A percentile compares a stretch with the other conserved stretches of the same genome.
phyloP scores from a whole-genome alignment of 306 rosid genomes.

The Arachis stenosperma region DNA sequence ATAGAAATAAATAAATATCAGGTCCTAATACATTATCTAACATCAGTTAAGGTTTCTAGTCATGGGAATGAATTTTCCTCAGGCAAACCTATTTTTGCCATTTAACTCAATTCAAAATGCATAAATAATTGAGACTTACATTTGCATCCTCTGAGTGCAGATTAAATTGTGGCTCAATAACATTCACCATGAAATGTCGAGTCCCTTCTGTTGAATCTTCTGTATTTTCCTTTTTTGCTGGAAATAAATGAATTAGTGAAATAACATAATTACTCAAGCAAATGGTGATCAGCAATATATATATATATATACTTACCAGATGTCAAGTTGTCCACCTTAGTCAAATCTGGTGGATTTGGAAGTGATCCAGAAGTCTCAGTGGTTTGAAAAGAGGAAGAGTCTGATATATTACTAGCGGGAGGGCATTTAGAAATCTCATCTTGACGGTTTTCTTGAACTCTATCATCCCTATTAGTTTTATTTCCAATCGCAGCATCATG shows the following conservation, averaged over 20 bases:
- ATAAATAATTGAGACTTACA: conserved; percentile 60
- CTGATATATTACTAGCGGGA: conserved; percentile 41
- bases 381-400: conserved; percentile 44
- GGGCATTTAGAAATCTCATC: conserved; percentile 55
- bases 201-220: conserved; percentile 74
- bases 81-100: neutral
- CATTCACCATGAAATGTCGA: conserved; percentile 96
- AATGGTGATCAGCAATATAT: conserved; percentile 2
- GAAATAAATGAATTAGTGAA: conserved; percentile 38
- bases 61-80: conserved; percentile 8
- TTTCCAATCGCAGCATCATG: conserved; percentile 49
- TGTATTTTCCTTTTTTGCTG: conserved; percentile 53
- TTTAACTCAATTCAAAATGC: conserved; percentile 33
- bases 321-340: conserved; percentile 52
- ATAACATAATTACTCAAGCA: conserved; percentile 21
- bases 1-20: too few species aligned
- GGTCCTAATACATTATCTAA: too few species aligned
- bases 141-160: conserved; percentile 95
- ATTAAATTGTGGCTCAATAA: conserved; percentile 95
- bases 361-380: conserved; percentile 48
- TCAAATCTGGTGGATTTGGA: conserved; percentile 45
- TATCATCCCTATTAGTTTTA: conserved; percentile 4
- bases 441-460: conserved; percentile 51
- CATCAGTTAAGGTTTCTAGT: conserved; percentile 25
- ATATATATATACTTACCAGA: conserved; percentile 55